A percentile compares a stretch with the other conserved stretches of the same genome.
Evolutionary conservation across 2,329 filamentous ascomycete species (phyloP).

Genomic region (Cryoendolithus antarcticus): DNA sequence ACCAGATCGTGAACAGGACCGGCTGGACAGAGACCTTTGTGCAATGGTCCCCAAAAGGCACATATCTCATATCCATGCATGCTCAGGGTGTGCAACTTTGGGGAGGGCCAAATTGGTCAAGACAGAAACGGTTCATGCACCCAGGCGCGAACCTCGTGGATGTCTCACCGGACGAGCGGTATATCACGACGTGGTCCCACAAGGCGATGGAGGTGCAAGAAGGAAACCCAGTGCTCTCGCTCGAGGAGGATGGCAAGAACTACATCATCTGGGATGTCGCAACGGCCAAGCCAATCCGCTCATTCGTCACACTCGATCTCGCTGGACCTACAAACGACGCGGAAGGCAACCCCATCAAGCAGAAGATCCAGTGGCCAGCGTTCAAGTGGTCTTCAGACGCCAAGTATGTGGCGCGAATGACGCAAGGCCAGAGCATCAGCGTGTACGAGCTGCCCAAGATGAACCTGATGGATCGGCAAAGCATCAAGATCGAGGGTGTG

Average conservation of each 20-base stretch:
- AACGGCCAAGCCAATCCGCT: slow-evolving; percentile 77
- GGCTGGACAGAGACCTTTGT: slow-evolving; percentile 98
- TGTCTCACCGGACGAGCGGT: slow-evolving; percentile 87
- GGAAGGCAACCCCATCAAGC: slow-evolving; percentile 58
- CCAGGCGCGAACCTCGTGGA: slow-evolving; percentile 91
- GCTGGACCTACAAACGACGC: slow-evolving; percentile 49
- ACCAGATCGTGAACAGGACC: slow-evolving; percentile 78
- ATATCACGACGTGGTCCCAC: slow-evolving; percentile 93
- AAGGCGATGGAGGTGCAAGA: slow-evolving; percentile 86
- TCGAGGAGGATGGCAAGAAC: slow-evolving; percentile 97
- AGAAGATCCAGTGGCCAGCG: slow-evolving; percentile 93
- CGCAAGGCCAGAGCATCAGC: slow-evolving; percentile 75
- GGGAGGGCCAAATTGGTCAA: slow-evolving; percentile 80
- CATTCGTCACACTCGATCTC: slow-evolving; percentile 81
- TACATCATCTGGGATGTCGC: slow-evolving; percentile 98
- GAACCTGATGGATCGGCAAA: slow-evolving; percentile 79
- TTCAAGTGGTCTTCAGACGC: slow-evolving; percentile 99
- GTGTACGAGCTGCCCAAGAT: slow-evolving; percentile 83
- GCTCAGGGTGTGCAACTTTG: slow-evolving; percentile 93
- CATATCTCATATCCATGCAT: slow-evolving; percentile 88
- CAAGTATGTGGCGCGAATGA: slow-evolving; percentile 90
- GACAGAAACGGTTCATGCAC: slow-evolving; percentile 87
- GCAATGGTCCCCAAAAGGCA: slow-evolving; percentile 93
- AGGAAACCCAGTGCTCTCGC: slow-evolving; percentile 57
- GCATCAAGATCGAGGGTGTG: slow-evolving; percentile 91